A percentile compares a stretch with the other conserved stretches of the same genome.
phyloP scores from a whole-genome alignment of 164 flowering plant species.

The Nymphaea thermarum region DNA sequence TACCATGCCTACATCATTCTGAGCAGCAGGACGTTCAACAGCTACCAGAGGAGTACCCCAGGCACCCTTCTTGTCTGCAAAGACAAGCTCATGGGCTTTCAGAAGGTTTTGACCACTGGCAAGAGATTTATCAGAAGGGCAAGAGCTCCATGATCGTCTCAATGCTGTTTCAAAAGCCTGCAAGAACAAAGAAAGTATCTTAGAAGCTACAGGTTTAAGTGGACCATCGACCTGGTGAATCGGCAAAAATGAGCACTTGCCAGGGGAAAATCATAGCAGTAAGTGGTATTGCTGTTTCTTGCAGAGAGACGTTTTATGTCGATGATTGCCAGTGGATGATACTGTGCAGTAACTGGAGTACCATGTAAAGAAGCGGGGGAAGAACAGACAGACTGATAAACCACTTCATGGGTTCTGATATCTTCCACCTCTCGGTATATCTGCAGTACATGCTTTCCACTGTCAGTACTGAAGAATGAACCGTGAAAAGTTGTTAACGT shows the following conservation, averaged over 20 bases:
- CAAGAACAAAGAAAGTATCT: constrained; percentile 4
- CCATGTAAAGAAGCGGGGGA: constrained; percentile 60
- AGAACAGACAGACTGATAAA: constrained; percentile 50
- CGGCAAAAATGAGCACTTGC: constrained; percentile 18
- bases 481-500: too few relatives aligned
- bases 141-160: constrained; percentile 53
- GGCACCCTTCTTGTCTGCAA: constrained; percentile 52
- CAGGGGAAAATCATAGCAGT: constrained; percentile 98
- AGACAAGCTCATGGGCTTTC: constrained; percentile 63
- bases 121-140: constrained; percentile 20
- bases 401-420: constrained; percentile 31
- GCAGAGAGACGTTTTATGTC: constrained; percentile 80
- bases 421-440: constrained; percentile 83
- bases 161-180: constrained; percentile 93
- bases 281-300: constrained; percentile 83
- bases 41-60: constrained; percentile 81
- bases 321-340: constrained; percentile 68
- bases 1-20: constrained; percentile 95
- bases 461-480: background rate
- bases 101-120: constrained; percentile 38
- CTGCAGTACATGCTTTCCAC: constrained; percentile 22
- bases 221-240: background rate
- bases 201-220: background rate
- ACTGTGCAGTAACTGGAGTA: constrained; percentile 50
- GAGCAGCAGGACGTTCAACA: constrained; percentile 58